phyloP scores from a whole-genome alignment of 257 asterid species.

The Penstemon davidsonii region DNA sequence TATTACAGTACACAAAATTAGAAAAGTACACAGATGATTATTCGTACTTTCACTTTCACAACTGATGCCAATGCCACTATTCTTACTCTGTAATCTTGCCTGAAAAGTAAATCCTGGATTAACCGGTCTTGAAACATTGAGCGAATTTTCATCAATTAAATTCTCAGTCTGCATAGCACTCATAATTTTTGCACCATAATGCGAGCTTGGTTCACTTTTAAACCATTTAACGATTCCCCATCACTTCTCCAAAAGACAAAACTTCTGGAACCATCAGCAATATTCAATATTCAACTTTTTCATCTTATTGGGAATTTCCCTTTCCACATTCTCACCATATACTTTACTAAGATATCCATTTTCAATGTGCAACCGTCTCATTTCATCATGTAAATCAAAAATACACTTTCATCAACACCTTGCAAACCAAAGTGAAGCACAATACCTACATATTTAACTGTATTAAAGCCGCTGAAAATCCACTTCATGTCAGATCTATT shows the following conservation, averaged over 20 bases:
- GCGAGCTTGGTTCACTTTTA: too few species aligned
- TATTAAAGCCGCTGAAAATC: too few species aligned
- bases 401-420: constrained; percentile 38
- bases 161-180: constrained; percentile 29
- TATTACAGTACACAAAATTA: too few species aligned
- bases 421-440: constrained; percentile 3
- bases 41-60: constrained; percentile 32
- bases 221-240: constrained; percentile 23
- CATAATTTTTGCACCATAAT: constrained; percentile 28
- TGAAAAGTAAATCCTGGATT: constrained; percentile 38
- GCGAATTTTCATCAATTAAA: constrained; percentile 32
- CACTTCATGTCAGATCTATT: too few species aligned
- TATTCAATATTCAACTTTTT: constrained; percentile 59
- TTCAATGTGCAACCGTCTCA: constrained; percentile 55
- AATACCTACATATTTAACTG: too few species aligned
- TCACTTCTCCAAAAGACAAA: constrained; percentile 28
- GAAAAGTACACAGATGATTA: too few species aligned
- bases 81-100: constrained; percentile 38
- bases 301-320: constrained; percentile 54
- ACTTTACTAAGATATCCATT: constrained; percentile 33
- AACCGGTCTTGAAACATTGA: constrained; percentile 26
- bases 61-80: constrained; percentile 30
- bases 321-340: constrained; percentile 30
- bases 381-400: constrained; percentile 56
- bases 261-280: constrained; percentile 25